Base-by-base conservation (phyloP, 345 rosid genomes). In the Luvunga scandens region DNA sequence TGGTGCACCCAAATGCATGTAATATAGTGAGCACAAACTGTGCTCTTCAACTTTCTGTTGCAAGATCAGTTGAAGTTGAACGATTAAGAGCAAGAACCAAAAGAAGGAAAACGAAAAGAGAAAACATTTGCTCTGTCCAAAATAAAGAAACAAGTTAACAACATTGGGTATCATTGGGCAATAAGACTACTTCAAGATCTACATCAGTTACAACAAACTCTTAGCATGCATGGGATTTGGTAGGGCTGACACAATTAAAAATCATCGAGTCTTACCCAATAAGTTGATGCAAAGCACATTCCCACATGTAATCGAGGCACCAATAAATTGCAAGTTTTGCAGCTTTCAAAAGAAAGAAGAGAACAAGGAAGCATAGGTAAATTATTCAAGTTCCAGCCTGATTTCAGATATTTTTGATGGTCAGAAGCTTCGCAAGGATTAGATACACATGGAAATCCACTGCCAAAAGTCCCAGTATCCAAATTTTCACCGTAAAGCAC, bases 381-480 rank as follows among this genome's bases (percentile, higher is more conserved):
- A 64, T 86, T 85, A 83, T 90, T 91, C 81, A 91, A 86, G 78
- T 93, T 93, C 98, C 98, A 93, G 66, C 93, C 88, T 39, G 91
- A 89, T 59, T 75, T 69, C 72, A 73, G 50, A 72, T 83, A 89
- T 19, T 81, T 80, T 67, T 79, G 69, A 72, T 74, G 66, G 25
- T 77, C 83, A 73, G 78, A 71, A 39, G 76, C 42, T 71, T 76
- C 80, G 66, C 66, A 38, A 66, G 39, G 69, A 64, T 70, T 67
- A 59, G 81, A 79, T 42, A n/a, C 73, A 48, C 77, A 77, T 13
- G 96, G 91, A 88, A 93, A 93, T 78, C 94, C 96, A 83, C 93
- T 87, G 82, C 91, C 90, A 86, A 91, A 89, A 30, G 62, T 85
- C 34, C 56, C 69, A 65, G 85, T 82, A 74, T 85, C 87, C 82